A percentile compares a stretch with the other conserved stretches of the same genome.
Conservation (phyloP, 1,139 yeast species). For the Scheffersomyces stambukii region DNA sequence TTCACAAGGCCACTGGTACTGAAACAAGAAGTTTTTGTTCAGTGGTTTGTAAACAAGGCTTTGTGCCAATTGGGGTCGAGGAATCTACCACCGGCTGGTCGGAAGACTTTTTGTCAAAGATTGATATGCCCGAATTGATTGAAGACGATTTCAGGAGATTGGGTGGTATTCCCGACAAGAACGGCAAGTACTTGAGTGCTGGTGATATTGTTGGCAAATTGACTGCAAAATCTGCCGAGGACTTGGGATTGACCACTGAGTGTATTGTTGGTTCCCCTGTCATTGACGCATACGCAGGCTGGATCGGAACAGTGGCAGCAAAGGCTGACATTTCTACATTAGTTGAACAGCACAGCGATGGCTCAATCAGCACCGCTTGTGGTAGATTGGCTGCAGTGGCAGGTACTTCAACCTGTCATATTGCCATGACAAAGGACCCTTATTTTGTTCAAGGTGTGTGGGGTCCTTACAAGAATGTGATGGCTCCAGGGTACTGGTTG, state of each 20-base stretch:
- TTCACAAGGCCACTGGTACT: slow-evolving; percentile 83
- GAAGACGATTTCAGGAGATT: slow-evolving; percentile 72
- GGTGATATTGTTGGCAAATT: slow-evolving; percentile 84
- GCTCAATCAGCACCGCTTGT: slow-evolving; percentile 54
- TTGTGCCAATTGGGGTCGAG: slow-evolving; percentile 88
- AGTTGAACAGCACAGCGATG: slow-evolving; percentile 33
- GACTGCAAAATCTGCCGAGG: slow-evolving; percentile 64
- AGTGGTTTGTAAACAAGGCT: slow-evolving; percentile 93
- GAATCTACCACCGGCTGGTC: slow-evolving; percentile 89
- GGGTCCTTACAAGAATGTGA: slow-evolving; percentile 96
- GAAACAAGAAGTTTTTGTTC: slow-evolving; percentile 88
- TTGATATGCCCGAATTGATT: slow-evolving; percentile 73
- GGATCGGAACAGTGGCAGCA: slow-evolving; percentile 98
- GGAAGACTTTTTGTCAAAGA: slow-evolving; percentile 58
- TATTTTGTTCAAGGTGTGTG: slow-evolving; percentile 94
- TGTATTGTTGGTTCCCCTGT: slow-evolving; percentile 93
- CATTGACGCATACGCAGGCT: slow-evolving; percentile 97
- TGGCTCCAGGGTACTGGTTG: slow-evolving; percentile 86
- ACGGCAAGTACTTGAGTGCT: slow-evolving; percentile 74
- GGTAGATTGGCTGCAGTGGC: slow-evolving; percentile 97
- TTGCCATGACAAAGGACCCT: slow-evolving; percentile 80
- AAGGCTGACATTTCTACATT: slow-evolving; percentile 54
- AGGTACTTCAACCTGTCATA: slow-evolving; percentile 96
- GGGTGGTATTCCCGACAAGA: slow-evolving; percentile 77
- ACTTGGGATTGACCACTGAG: slow-evolving; percentile 73